These are phyloP conservation scores for Sungouiozyma intestinalis DNA, from an alignment of 805 yeast genomes.

Conservation along the genomic window DNA sequence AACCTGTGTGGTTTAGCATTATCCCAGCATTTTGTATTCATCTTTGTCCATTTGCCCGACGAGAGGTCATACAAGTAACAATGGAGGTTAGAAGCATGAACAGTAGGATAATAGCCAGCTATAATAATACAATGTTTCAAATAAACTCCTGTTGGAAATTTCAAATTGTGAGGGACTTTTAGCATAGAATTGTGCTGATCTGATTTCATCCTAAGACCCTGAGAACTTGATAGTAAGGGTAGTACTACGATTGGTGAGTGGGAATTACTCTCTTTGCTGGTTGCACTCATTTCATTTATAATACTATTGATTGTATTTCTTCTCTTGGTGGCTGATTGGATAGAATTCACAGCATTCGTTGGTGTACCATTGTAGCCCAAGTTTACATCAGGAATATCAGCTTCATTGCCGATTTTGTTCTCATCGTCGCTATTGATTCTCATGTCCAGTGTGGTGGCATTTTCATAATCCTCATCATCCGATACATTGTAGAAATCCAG, in stretches of 20 bases:
- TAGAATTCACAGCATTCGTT: constrained; percentile 6
- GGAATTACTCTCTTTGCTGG: neutral
- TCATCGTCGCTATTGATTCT: neutral
- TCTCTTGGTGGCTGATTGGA: constrained; percentile 1
- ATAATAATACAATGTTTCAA: constrained; percentile 59
- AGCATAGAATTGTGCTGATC: constrained; percentile 10
- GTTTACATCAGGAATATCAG: neutral
- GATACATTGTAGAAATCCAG: neutral
- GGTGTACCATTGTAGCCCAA: neutral
- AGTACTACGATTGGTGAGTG: constrained; percentile 26
- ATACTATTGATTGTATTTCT: neutral
- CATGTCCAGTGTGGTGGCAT: constrained; percentile 7
- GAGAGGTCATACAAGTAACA: constrained; percentile 26
- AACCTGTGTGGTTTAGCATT: constrained; percentile 51
- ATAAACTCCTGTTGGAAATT: constrained; percentile 48
- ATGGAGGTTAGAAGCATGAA: constrained; percentile 18
- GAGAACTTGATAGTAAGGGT: constrained; percentile 25
- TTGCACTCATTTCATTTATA: neutral
- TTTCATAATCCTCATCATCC: constrained; percentile 8
- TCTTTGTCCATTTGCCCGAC: constrained; percentile 47
- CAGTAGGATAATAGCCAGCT: constrained; percentile 46
- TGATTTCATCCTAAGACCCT: constrained; percentile 25
- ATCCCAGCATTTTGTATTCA: constrained; percentile 43
- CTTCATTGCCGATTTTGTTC: neutral
- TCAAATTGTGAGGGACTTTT: constrained; percentile 30